Conservation (phyloP, 805 yeast genomes). For the Starmerella riodocensis region DNA sequence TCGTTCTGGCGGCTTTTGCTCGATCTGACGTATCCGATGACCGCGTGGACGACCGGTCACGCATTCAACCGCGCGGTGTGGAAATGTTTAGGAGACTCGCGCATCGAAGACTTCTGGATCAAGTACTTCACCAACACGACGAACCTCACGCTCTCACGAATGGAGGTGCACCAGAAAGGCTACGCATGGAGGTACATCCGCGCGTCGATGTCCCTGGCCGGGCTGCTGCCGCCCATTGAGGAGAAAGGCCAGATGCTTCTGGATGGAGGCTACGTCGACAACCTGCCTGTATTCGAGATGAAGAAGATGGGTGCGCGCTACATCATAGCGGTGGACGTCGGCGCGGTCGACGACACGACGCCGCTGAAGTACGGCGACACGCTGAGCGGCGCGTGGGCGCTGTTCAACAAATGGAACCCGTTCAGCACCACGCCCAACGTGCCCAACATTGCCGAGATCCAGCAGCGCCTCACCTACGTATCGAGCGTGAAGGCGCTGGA, state of each 20-base stretch:
- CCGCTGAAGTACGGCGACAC: slow-evolving; percentile 89
- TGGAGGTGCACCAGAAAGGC: slow-evolving; percentile 88
- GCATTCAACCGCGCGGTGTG: slow-evolving; percentile 96
- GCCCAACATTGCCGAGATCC: slow-evolving; percentile 92
- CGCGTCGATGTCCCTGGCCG: slow-evolving; percentile 95
- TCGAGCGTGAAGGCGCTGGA: slow-evolving; percentile 90
- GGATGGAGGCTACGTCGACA: slow-evolving; percentile 94
- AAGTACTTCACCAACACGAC: slow-evolving; percentile 82
- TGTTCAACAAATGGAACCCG: slow-evolving; percentile 77
- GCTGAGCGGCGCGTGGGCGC: slow-evolving; percentile 81
- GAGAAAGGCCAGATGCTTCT: slow-evolving; percentile 84
- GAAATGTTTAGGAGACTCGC: slow-evolving; percentile 83
- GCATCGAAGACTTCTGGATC: slow-evolving; percentile 95
- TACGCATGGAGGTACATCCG: slow-evolving; percentile 91
- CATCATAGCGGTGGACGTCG: slow-evolving; percentile 89
- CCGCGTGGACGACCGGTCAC: slow-evolving; percentile 93
- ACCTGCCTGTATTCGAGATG: slow-evolving; percentile 87
- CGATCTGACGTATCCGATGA: slow-evolving; percentile 85
- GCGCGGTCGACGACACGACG: slow-evolving; percentile 82
- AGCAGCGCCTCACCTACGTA: slow-evolving; percentile 82
- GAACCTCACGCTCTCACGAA: slow-evolving; percentile 82
- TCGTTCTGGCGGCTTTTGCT: slow-evolving; percentile 73
- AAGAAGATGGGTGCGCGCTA: slow-evolving; percentile 68
- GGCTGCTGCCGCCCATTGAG: slow-evolving; percentile 70
- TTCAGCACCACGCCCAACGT: slow-evolving; percentile 76